phyloP scores from a whole-genome alignment of 2,329 filamentous ascomycete species.

The Trichoderma lentiforme region DNA sequence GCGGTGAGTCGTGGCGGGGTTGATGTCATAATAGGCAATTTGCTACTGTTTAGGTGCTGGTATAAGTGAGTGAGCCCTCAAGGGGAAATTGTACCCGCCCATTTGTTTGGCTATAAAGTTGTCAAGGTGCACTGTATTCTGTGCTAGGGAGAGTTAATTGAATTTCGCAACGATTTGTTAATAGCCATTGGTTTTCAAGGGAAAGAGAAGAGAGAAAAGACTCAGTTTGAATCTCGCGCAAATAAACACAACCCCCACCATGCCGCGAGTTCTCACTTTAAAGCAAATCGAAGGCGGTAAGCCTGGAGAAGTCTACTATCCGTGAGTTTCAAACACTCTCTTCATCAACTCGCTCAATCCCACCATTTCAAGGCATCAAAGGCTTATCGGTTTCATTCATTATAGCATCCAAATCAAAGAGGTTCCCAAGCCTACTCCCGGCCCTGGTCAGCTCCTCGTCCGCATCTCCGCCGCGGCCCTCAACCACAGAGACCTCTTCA shows the following conservation, averaged over 20 bases:
- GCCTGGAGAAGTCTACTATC: slow-evolving; percentile 85
- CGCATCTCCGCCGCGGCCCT: slow-evolving; percentile 75
- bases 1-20: slow-evolving; percentile 7
- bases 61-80: not conserved
- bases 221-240: not conserved
- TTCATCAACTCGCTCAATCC: too few species aligned
- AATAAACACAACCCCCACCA: slow-evolving; percentile 26
- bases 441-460: slow-evolving; percentile 67
- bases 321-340: slow-evolving; percentile 43
- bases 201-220: not conserved
- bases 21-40: slow-evolving; percentile 11
- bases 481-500: slow-evolving; percentile 94
- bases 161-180: not conserved
- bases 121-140: not conserved
- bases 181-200: not conserved
- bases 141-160: not conserved
- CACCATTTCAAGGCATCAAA: not conserved
- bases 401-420: slow-evolving; percentile 57
- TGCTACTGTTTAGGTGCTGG: not conserved
- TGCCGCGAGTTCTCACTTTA: slow-evolving; percentile 59
- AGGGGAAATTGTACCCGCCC: not conserved
- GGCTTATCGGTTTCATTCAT: slow-evolving; percentile 12
- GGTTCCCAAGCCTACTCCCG: slow-evolving; percentile 60
- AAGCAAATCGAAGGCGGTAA: slow-evolving; percentile 69
- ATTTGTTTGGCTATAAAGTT: not conserved